Conservation (phyloP, 2,329 filamentous ascomycete genomes). For the Lecanoromycetidae sp. region DNA sequence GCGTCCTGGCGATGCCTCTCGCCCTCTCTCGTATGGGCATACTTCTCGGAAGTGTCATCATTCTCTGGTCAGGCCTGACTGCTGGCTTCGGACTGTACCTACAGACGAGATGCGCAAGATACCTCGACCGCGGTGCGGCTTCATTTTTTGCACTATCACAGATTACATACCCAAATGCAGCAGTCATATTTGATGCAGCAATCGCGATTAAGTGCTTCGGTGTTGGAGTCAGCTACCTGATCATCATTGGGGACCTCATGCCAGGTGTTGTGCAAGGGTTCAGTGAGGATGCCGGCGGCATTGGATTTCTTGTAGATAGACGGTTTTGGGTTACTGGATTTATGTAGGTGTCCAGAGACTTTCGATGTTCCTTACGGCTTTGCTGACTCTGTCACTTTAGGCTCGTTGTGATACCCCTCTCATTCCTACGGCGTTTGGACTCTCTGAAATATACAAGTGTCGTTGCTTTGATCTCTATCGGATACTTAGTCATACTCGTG, state of each 20-base stretch:
- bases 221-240: slow-evolving; percentile 91
- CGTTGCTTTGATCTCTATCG: slow-evolving; percentile 81
- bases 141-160: slow-evolving; percentile 97
- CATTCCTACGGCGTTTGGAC: slow-evolving; percentile 80
- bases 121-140: slow-evolving; percentile 74
- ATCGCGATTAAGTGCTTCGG: slow-evolving; percentile 98
- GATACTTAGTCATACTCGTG: slow-evolving; percentile 83
- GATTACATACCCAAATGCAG: slow-evolving; percentile 90
- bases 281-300: slow-evolving; percentile 47
- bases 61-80: slow-evolving; percentile 81
- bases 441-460: slow-evolving; percentile 96
- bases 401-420: slow-evolving; percentile 86
- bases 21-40: slow-evolving; percentile 95
- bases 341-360: slow-evolving; percentile 49
- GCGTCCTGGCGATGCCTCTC: slow-evolving; percentile 88
- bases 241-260: slow-evolving; percentile 98
- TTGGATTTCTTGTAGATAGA: slow-evolving; percentile 70
- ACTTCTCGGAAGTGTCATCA: slow-evolving; percentile 66
- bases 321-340: slow-evolving; percentile 98
- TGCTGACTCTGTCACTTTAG: slow-evolving; percentile 29
- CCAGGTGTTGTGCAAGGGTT: slow-evolving; percentile 83
- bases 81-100: slow-evolving; percentile 90
- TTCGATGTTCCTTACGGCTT: slow-evolving; percentile 12
- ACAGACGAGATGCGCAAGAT: slow-evolving; percentile 82
- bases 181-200: slow-evolving; percentile 86